Conservation (phyloP, 139 green algal genomes). For the Chlamydomonas applanata region DNA sequence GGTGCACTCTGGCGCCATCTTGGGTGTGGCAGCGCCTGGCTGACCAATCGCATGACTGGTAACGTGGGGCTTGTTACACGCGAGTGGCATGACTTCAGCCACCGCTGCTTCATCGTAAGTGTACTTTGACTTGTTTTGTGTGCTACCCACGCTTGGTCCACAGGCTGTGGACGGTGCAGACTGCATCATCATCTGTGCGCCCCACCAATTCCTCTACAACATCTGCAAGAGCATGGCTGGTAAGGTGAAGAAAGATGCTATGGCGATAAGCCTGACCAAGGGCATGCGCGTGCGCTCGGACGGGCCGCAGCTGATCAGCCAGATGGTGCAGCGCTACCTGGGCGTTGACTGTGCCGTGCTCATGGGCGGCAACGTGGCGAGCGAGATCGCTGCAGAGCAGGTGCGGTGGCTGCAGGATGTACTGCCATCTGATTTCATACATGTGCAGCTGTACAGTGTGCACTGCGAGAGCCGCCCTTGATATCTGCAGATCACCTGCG, state of each 20-base stretch:
- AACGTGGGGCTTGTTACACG: too few relatives aligned
- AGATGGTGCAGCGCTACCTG: conserved; percentile 63
- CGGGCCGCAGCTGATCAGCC: conserved; percentile 76
- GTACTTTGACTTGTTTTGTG: too few relatives aligned
- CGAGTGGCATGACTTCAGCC: too few relatives aligned
- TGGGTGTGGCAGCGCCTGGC: too few relatives aligned
- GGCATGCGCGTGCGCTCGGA: conserved; percentile 76
- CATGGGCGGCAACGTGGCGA: conserved; percentile 81
- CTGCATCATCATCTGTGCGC: conserved; percentile 53
- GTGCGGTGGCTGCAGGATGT: not conserved
- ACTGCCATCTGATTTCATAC: not conserved
- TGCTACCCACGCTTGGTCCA: too few relatives aligned
- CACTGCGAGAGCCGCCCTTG: not conserved
- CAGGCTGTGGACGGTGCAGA: conserved; percentile 26
- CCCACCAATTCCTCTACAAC: conserved; percentile 64
- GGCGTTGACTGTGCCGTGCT: conserved; percentile 72
- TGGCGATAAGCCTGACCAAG: conserved; percentile 75
- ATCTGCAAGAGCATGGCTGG: conserved; percentile 10
- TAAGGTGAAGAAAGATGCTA: conserved; percentile 43
- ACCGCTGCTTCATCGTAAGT: too few relatives aligned
- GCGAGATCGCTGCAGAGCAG: conserved; percentile 26
- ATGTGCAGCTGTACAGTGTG: not conserved
- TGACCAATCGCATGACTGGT: too few relatives aligned
- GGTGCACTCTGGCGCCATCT: too few relatives aligned
- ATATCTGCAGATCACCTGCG: too few relatives aligned